A percentile compares a stretch with the other conserved stretches of the same genome.
phyloP scores from a whole-genome alignment of 495 filamentous ascomycete genomes.

The Massariosphaeria phaeospora region DNA sequence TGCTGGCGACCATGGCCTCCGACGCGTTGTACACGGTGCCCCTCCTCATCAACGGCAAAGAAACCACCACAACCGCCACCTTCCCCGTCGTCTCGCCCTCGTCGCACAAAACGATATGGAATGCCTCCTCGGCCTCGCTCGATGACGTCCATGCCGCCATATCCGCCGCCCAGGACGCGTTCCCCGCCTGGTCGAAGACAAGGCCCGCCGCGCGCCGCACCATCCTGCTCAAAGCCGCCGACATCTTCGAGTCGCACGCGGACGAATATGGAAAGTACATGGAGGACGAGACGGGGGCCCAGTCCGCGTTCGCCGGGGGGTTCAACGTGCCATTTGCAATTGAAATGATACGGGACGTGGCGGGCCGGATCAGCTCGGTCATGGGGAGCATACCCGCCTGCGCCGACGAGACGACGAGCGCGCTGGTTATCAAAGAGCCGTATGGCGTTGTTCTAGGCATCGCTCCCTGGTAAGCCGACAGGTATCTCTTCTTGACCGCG shows the following conservation, averaged over 20 bases:
- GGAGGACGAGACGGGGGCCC: conserved; percentile 64
- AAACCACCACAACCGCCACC: conserved; percentile 53
- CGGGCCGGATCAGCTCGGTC: conserved; percentile 58
- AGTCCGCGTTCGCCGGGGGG: conserved; percentile 30
- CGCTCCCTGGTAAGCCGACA: conserved; percentile 59
- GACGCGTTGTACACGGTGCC: conserved; percentile 48
- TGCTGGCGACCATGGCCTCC: conserved; percentile 3
- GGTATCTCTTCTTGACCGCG: neutral
- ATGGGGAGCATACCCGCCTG: conserved; percentile 56
- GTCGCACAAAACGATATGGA: conserved; percentile 57
- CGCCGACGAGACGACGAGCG: conserved; percentile 51
- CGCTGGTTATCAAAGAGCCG: conserved; percentile 73
- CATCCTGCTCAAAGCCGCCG: conserved; percentile 66
- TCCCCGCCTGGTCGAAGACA: conserved; percentile 63
- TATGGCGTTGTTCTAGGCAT: conserved; percentile 77
- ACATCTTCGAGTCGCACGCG: conserved; percentile 57
- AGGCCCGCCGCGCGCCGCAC: conserved; percentile 60
- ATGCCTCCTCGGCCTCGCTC: conserved; percentile 57
- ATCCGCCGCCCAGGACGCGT: conserved; percentile 61
- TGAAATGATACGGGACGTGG: conserved; percentile 64
- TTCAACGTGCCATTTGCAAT: conserved; percentile 60
- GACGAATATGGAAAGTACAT: conserved; percentile 61
- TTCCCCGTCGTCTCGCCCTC: conserved; percentile 65
- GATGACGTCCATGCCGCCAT: conserved; percentile 59
- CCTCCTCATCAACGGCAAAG: conserved; percentile 69